Conservation (phyloP, 2,329 filamentous ascomycete genomes). For the Nothophaeocryptopus gaeumannii region DNA sequence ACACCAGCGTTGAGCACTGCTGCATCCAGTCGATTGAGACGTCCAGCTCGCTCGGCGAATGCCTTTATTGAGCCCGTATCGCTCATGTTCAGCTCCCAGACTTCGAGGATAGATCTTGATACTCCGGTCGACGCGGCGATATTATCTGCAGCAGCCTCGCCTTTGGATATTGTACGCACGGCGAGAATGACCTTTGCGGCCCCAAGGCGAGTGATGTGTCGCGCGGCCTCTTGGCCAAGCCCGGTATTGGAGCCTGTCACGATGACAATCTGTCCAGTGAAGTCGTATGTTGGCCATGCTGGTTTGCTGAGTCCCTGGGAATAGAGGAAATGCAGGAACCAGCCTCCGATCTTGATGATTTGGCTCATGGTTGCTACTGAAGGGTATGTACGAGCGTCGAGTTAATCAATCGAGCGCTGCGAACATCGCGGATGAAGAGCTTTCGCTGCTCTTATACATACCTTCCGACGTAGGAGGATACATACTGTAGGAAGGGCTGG, state of each 20-base stretch:
- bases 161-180: constrained; percentile 41
- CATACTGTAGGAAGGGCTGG: too few relatives aligned
- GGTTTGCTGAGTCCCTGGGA: constrained; percentile 26
- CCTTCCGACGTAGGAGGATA: too few relatives aligned
- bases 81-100: constrained; percentile 43
- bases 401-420: too few relatives aligned
- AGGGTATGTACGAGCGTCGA: neutral
- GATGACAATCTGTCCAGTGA: constrained; percentile 41
- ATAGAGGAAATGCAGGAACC: constrained; percentile 12
- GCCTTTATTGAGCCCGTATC: constrained; percentile 33
- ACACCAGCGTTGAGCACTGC: constrained; percentile 37
- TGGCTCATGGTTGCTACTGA: neutral
- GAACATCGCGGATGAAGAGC: too few relatives aligned
- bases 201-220: constrained; percentile 41
- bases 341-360: constrained; percentile 3
- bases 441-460: too few relatives aligned
- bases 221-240: constrained; percentile 44
- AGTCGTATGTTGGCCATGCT: constrained; percentile 15
- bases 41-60: constrained; percentile 27
- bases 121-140: constrained; percentile 31
- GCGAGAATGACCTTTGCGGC: constrained; percentile 44
- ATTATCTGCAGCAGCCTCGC: constrained; percentile 39
- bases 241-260: constrained; percentile 48
- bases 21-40: constrained; percentile 34
- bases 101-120: constrained; percentile 33